These are phyloP conservation scores for Backusella psychrophila DNA, from an alignment of 192 early-diverging fungal species.

Conservation along the genomic window DNA sequence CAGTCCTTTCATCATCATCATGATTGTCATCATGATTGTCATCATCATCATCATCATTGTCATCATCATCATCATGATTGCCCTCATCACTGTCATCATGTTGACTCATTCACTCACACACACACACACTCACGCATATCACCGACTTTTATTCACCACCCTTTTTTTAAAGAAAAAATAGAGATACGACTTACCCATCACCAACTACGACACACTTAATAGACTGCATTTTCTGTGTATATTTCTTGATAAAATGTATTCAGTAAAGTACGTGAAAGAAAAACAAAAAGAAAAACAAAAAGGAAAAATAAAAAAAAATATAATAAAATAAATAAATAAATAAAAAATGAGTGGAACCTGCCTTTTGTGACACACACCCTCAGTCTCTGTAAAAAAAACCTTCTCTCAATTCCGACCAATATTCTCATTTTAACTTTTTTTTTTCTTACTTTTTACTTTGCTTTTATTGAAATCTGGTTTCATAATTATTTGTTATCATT, in stretches of 20 bases:
- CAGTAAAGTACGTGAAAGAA: not conserved
- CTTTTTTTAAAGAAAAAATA: not conserved
- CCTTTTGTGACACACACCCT: not conserved
- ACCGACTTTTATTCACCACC: not conserved
- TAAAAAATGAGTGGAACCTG: slow-evolving; percentile 4
- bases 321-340: not conserved
- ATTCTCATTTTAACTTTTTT: not conserved
- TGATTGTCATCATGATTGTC: no score
- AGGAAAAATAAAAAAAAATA: not conserved
- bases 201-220: slow-evolving; percentile 36
- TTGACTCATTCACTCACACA: not conserved
- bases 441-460: not conserved
- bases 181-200: slow-evolving; percentile 22
- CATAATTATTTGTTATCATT: no score
- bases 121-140: not conserved
- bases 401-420: not conserved
- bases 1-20: no score
- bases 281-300: not conserved
- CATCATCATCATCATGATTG: no score
- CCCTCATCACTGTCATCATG: not conserved
- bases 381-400: not conserved
- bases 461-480: no score
- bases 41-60: not conserved
- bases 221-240: slow-evolving; percentile 23
- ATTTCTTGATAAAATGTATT: not conserved